Percentiles rank a stretch among this genome's conserved stretches.
Conservation (phyloP, 345 rosid genomes). For the Passiflora organensis region DNA sequence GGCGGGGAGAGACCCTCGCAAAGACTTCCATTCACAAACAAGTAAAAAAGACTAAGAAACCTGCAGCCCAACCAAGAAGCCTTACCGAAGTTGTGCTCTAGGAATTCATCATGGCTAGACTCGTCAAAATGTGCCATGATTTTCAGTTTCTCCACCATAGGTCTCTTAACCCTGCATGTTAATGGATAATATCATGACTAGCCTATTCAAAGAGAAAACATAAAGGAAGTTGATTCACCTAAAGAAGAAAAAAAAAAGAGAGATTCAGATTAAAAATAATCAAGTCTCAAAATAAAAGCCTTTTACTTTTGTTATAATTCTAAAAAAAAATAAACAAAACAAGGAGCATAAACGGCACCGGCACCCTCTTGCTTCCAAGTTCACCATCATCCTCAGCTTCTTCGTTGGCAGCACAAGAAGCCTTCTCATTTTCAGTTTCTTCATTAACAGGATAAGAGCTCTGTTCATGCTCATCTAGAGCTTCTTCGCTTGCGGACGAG, state of each 20-base stretch:
- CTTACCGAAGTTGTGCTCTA: slow-evolving; percentile 36
- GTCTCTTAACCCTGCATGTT: slow-evolving; percentile 51
- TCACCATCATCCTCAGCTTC: slow-evolving; percentile 22
- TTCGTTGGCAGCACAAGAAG: slow-evolving; percentile 19
- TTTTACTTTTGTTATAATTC: too few relatives aligned
- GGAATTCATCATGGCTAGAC: slow-evolving; percentile 25
- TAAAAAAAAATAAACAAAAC: too few relatives aligned
- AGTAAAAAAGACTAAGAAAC: not conserved
- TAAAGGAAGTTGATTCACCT: too few relatives aligned
- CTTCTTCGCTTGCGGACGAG: slow-evolving; percentile 23
- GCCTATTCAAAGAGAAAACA: too few relatives aligned
- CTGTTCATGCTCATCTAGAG: not conserved
- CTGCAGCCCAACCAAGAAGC: slow-evolving; percentile 14
- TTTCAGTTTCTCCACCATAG: slow-evolving; percentile 41
- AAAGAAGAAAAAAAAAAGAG: not conserved
- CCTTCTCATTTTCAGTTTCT: slow-evolving; percentile 21
- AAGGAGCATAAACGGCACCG: not conserved
- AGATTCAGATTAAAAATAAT: not conserved
- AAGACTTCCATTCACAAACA: too few relatives aligned
- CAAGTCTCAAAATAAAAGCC: too few relatives aligned
- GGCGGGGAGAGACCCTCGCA: too few relatives aligned
- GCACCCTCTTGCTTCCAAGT: slow-evolving; percentile 27
- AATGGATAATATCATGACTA: slow-evolving; percentile 9
- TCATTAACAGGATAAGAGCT: slow-evolving; percentile 3
- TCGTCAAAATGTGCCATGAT: slow-evolving; percentile 25